Evolutionary conservation across 2,329 filamentous ascomycete species (phyloP).

Genomic region (Pseudogymnoascus sp.): DNA sequence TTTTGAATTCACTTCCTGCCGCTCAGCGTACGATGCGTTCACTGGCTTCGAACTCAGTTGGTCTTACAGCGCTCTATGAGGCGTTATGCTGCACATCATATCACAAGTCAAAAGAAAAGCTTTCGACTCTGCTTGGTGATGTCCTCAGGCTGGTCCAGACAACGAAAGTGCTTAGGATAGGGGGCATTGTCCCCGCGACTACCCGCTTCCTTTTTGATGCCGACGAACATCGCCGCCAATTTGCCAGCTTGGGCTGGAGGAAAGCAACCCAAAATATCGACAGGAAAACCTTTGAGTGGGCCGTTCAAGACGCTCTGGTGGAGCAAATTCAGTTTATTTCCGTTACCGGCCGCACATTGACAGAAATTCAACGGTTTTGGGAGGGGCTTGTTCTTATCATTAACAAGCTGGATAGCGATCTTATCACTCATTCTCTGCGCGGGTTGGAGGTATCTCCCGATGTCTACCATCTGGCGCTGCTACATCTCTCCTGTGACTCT

Average conservation of each 20-base stretch:
- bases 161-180: slow-evolving; percentile 70
- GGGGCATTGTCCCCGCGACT: slow-evolving; percentile 71
- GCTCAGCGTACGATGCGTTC: slow-evolving; percentile 22
- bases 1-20: slow-evolving; percentile 37
- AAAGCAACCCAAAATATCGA: slow-evolving; percentile 58
- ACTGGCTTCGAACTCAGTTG: slow-evolving; percentile 41
- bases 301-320: slow-evolving; percentile 66
- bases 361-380: slow-evolving; percentile 68
- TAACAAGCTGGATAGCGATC: slow-evolving; percentile 61
- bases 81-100: slow-evolving; percentile 78
- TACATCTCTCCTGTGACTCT: slow-evolving; percentile 44
- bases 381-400: slow-evolving; percentile 66
- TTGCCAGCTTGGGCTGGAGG: slow-evolving; percentile 62
- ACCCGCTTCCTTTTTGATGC: slow-evolving; percentile 76
- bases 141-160: slow-evolving; percentile 76
- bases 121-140: slow-evolving; percentile 55
- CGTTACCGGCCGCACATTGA: slow-evolving; percentile 26
- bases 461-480: slow-evolving; percentile 56
- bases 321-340: slow-evolving; percentile 58
- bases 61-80: slow-evolving; percentile 79
- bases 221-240: slow-evolving; percentile 54
- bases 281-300: slow-evolving; percentile 76
- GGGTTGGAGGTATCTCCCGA: slow-evolving; percentile 70
- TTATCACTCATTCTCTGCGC: slow-evolving; percentile 71
- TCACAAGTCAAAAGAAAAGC: slow-evolving; percentile 41